Evolutionary conservation across 2,329 filamentous ascomycete species (phyloP), one percentile per base, ranked within the genome.

Genomic region (Trichoderma sp.): DNA sequence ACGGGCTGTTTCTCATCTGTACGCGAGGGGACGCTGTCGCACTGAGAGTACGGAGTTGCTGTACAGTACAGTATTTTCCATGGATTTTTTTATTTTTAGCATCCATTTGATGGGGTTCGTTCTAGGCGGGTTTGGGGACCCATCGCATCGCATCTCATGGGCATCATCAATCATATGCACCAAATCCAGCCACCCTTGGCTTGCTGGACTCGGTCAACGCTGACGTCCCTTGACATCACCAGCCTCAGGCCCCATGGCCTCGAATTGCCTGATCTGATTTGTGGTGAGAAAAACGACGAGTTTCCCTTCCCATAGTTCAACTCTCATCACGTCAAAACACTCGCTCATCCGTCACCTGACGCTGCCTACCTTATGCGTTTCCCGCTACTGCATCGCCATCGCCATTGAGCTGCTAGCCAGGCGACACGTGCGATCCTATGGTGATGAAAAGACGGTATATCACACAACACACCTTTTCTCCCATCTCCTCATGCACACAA

Each of bases 51-150:
- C 45, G 11, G 50, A 53, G 18, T 45, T 24, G 14, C 21, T 16
- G 41, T 45, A n/a, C 41, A 45, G 41, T 45, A 41, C n/a, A 53
- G n/a, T 24, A 56, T 56, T 21, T 21, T 53, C 50, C 45, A n/a
- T 50, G 18, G 45, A n/a, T 50, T 50, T 41, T 41, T 50, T 50
- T 74, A 65, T 74, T 66, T 74, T 74, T 74, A 65, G 60, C 62
- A 65, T 41, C 38, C 38, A 4, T 41, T 41, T 33, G 53, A 14
- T 60, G 53, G 53, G n/a, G 11, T 45, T 62, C 35, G 11, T 45
- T 50, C 53, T 45, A 31, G 56, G 56, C 56, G 35, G 24, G 27
- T 31, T 62, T 38, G 27, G 56, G 29, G 45, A n/a, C 45, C 41
- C 65, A 68, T 35, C n/a, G 65, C 45, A 68, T 68, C 45, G 31